phyloP scores from a whole-genome alignment of 148 eudicot genomes.

The Arctostaphylos glauca region DNA sequence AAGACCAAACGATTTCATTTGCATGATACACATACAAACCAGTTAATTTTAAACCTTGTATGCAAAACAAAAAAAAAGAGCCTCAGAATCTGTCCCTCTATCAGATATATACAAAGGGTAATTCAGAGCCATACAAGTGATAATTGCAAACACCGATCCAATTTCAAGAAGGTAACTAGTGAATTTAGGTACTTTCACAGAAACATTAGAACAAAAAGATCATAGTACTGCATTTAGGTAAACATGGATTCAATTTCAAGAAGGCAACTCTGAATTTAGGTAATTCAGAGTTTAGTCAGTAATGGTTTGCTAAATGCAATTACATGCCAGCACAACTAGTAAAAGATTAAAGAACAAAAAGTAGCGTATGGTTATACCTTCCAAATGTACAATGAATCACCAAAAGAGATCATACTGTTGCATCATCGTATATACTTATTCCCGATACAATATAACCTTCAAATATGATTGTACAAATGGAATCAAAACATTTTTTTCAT shows the following conservation, averaged over 20 bases:
- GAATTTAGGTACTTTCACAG: not conserved
- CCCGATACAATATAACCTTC: slow-evolving; percentile 78
- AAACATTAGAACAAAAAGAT: not conserved
- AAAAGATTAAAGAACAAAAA: too few species aligned
- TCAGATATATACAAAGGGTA: not conserved
- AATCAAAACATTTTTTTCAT: slow-evolving; percentile 64
- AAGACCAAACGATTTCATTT: slow-evolving; percentile 49
- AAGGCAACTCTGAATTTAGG: too few species aligned
- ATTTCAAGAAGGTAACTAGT: not conserved
- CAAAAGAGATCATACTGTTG: slow-evolving; percentile 55
- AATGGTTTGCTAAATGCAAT: too few species aligned
- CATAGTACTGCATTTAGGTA: not conserved
- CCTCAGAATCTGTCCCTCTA: not conserved
- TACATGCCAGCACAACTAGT: too few species aligned
- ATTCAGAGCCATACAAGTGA: not conserved
- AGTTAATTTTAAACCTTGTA: not conserved
- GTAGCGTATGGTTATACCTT: too few species aligned
- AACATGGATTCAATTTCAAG: too few species aligned
- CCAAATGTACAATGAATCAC: too few species aligned
- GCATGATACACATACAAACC: slow-evolving; percentile 18
- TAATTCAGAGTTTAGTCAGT: too few species aligned
- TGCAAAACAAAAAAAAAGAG: not conserved
- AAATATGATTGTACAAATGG: slow-evolving; percentile 71
- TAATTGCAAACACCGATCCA: not conserved
- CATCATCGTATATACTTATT: slow-evolving; percentile 66